Evolutionary conservation across 2,329 filamentous ascomycete genomes (phyloP), one percentile per base, ranked within the genome.

Genomic region (Pseudogymnoascus sp.): DNA sequence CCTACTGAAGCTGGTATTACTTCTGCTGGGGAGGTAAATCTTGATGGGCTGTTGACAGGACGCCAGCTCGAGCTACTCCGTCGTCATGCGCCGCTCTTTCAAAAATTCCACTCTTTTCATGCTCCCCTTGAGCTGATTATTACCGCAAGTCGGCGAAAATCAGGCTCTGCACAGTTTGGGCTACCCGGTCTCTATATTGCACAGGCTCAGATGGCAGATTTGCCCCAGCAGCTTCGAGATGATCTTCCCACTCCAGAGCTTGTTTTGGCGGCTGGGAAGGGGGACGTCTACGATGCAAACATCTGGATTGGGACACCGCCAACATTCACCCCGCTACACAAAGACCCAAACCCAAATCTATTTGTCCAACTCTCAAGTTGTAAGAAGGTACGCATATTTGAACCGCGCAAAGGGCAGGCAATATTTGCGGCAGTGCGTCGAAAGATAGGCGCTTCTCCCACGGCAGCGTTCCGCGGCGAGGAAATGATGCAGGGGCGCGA

Each of bases 401-500:
- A 78, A 3, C 90, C 91, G 0, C 68, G 73, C 0, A 68, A 76
- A 2, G 94, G 94, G 0, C 74, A 80, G 52, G 72, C 67, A 0
- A 70, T 96, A 2, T 96, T 91, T 70, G 76, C 70, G 8, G 59
- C 72, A 2, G 77, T 83, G 0, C 78, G 79, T 62, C 52, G 38
- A 23, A 62, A 60, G 28, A 66, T 69, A 60, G 59, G 61, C 74
- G 71, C 57, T 77, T 76, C 26, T 19, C 75, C 74, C 12, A 78
- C 62, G 18, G 59, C 61, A 18, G 61, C 34, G 10, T 62, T 96
- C 65, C 80, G 91, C 60, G 88, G 89, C 0, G 79, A 85, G 9
- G 91, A 96, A 70, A 96, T 97, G 92, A 96, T 97, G 91, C 78
- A 85, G 58, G 91, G 91, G 0, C 73, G 75, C 1, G 90, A 96